These are phyloP conservation scores for Suillus paluster DNA, from an alignment of 768 basidiomycete genomes.

Conservation along the genomic window DNA sequence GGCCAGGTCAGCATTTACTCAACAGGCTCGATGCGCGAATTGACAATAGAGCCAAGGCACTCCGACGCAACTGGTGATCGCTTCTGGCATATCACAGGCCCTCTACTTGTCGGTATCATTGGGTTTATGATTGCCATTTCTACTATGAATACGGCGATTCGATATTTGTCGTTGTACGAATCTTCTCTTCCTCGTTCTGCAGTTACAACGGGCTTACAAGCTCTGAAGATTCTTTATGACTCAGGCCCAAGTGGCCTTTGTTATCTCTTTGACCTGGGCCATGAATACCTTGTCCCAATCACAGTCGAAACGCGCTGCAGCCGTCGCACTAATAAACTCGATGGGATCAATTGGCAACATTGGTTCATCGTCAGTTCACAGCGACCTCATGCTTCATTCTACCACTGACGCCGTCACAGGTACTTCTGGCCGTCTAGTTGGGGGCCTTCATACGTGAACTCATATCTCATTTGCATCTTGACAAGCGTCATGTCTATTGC, in stretches of 20 bases:
- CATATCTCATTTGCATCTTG: slow-evolving; percentile 76
- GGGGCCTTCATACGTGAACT: slow-evolving; percentile 71
- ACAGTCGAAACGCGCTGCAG: slow-evolving; percentile 83
- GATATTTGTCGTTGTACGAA: slow-evolving; percentile 66
- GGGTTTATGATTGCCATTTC: slow-evolving; percentile 69
- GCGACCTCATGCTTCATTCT: slow-evolving; percentile 1
- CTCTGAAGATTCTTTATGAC: slow-evolving; percentile 71
- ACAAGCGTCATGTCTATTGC: slow-evolving; percentile 52
- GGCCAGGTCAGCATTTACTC: slow-evolving; percentile 43
- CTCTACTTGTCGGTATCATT: slow-evolving; percentile 60
- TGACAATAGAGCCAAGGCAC: slow-evolving; percentile 48
- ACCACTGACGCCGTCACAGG: slow-evolving; percentile 27
- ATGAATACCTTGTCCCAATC: slow-evolving; percentile 69
- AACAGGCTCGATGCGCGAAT: not conserved
- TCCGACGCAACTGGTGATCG: slow-evolving; percentile 75
- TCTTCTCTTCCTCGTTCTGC: not conserved
- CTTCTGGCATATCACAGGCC: slow-evolving; percentile 65
- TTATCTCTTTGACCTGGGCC: slow-evolving; percentile 61
- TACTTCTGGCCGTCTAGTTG: slow-evolving; percentile 70
- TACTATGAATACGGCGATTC: slow-evolving; percentile 61
- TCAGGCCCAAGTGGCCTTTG: slow-evolving; percentile 69
- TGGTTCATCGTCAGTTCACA: slow-evolving; percentile 68
- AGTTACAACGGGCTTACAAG: not conserved
- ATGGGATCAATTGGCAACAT: slow-evolving; percentile 84
- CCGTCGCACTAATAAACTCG: slow-evolving; percentile 78